These are phyloP conservation scores for Aspergillus sp. DNA, from an alignment of 2,329 filamentous ascomycete genomes.

Conservation along the genomic window DNA sequence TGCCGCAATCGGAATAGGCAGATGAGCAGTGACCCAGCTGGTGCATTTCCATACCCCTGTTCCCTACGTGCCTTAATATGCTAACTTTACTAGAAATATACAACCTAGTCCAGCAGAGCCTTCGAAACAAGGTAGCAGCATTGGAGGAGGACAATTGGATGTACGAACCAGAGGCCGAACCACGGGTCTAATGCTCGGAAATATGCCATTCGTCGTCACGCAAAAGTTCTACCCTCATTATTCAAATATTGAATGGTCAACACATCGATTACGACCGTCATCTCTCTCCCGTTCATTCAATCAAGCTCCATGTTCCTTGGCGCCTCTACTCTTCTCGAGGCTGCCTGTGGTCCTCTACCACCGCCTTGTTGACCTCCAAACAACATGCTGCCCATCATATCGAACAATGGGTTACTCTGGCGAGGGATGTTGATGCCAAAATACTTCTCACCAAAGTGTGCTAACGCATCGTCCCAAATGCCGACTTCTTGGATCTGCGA, in stretches of 20 bases:
- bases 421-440: conserved; percentile 84
- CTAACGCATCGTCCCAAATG: conserved; percentile 73
- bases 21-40: conserved; percentile 57
- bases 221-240: conserved; percentile 11
- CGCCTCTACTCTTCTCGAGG: conserved; percentile 42
- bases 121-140: conserved; percentile 64
- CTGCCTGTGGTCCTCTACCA: conserved; percentile 29
- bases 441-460: conserved; percentile 92
- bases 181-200: conserved; percentile 16
- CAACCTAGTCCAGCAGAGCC: conserved; percentile 60
- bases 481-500: conserved; percentile 68
- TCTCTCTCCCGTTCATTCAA: conserved; percentile 16
- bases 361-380: conserved; percentile 56
- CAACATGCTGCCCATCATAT: conserved; percentile 97
- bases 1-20: conserved; percentile 40
- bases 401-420: conserved; percentile 86
- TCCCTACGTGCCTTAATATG: not conserved
- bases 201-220: not conserved
- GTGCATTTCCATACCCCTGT: conserved; percentile 36
- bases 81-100: conserved; percentile 52
- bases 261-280: conserved; percentile 1
- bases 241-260: conserved; percentile 10
- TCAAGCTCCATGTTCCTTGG: conserved; percentile 41
- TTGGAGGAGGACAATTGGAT: conserved; percentile 85
- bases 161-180: conserved; percentile 64